phyloP scores from a whole-genome alignment of 225 moss, liverwort and hornwort species.

The Takakia lepidozioides region DNA sequence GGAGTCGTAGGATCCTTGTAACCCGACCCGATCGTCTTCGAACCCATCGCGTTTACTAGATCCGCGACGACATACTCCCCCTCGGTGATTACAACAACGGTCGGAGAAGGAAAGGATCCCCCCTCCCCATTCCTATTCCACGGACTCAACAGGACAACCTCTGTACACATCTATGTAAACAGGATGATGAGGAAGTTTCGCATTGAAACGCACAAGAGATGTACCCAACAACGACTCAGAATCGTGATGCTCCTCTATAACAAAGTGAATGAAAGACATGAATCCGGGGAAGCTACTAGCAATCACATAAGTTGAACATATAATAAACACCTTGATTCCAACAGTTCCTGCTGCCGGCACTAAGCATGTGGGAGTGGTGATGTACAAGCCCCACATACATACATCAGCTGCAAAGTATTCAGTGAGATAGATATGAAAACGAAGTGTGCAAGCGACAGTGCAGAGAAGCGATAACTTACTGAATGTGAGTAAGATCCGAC shows the following conservation, averaged over 20 bases:
- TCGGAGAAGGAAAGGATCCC: background rate
- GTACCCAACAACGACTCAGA: slow-evolving; percentile 1
- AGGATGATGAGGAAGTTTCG: background rate
- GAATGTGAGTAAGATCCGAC: background rate
- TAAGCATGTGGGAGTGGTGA: slow-evolving; percentile 1
- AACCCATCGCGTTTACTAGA: background rate
- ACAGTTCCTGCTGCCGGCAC: slow-evolving; percentile 1
- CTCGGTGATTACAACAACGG: slow-evolving; percentile 1
- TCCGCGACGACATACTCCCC: background rate
- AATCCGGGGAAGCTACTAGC: slow-evolving; percentile 1
- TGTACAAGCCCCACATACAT: background rate
- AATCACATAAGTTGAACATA: background rate
- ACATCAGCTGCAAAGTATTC: slow-evolving; percentile 1
- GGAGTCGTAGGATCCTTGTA: background rate
- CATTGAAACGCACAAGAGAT: background rate
- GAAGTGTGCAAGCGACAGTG: background rate
- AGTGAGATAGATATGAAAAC: slow-evolving; percentile 1
- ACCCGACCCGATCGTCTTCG: background rate
- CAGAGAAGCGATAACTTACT: slow-evolving; percentile 1
- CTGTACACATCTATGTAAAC: background rate
- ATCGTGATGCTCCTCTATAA: background rate
- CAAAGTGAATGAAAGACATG: background rate
- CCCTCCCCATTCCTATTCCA: background rate
- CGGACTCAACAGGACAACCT: slow-evolving; percentile 1
- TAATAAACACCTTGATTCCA: slow-evolving; percentile 1